phyloP scores from a whole-genome alignment of 164 flowering plant species.

The Santalum album region DNA sequence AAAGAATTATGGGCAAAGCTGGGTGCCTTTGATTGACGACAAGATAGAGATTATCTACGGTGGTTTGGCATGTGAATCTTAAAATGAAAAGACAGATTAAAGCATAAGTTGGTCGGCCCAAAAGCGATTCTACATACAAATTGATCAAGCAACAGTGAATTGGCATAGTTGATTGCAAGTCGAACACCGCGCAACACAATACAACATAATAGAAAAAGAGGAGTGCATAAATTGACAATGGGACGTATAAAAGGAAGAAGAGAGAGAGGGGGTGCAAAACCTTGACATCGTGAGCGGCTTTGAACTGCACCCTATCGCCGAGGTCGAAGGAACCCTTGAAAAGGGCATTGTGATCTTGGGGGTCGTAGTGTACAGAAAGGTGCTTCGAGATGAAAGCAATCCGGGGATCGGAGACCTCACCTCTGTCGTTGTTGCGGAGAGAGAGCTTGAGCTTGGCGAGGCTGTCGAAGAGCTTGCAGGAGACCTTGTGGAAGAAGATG shows the following conservation, averaged over 20 bases:
- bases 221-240: no score
- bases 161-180: no score
- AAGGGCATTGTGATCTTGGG: slow-evolving; percentile 54
- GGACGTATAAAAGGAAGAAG: background rate
- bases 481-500: slow-evolving; percentile 63
- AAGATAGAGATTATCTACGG: no score
- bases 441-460: slow-evolving; percentile 75
- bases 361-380: slow-evolving; percentile 56
- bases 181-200: no score
- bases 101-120: no score
- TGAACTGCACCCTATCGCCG: slow-evolving; percentile 40
- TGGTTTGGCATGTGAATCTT: no score
- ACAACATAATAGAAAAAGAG: no score
- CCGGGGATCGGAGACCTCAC: slow-evolving; percentile 53
- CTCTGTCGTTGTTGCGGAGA: slow-evolving; percentile 49
- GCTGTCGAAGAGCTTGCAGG: slow-evolving; percentile 70
- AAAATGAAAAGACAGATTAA: no score
- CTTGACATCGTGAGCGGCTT: slow-evolving; percentile 62
- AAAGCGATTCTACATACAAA: no score
- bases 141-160: no score
- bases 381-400: slow-evolving; percentile 42
- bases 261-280: slow-evolving; percentile 19
- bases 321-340: slow-evolving; percentile 40
- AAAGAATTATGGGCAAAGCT: no score
- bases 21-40: no score